Evolutionary conservation across 2,329 filamentous ascomycete genomes (phyloP).

Genomic region (Botrytis hyacinthi): DNA sequence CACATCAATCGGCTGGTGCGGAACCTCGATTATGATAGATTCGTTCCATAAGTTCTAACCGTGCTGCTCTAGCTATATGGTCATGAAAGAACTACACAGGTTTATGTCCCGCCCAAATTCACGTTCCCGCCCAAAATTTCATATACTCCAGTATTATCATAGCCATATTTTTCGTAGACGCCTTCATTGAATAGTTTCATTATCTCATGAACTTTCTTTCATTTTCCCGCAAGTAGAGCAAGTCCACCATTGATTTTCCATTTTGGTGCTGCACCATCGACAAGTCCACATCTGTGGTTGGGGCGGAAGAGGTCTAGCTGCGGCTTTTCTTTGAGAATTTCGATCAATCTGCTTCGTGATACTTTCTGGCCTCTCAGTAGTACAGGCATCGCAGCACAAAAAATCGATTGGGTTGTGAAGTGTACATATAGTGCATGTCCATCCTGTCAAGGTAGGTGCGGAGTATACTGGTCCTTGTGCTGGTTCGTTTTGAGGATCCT

Average conservation of each 20-base stretch:
- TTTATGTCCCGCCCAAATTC: background rate
- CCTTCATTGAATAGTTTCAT: background rate
- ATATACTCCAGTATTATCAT: background rate
- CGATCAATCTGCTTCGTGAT: conserved; percentile 32
- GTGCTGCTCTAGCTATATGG: conserved; percentile 3
- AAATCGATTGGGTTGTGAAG: conserved; percentile 52
- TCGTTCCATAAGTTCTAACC: background rate
- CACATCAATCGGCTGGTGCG: background rate
- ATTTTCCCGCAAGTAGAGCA: conserved; percentile 55
- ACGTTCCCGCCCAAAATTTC: background rate
- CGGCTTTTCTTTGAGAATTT: conserved; percentile 14
- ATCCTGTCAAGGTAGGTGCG: conserved; percentile 44
- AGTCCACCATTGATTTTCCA: conserved; percentile 57
- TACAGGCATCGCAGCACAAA: conserved; percentile 58
- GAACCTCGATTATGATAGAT: background rate
- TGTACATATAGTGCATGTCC: conserved; percentile 57
- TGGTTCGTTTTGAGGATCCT: conserved; percentile 16
- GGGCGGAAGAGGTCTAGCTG: conserved; percentile 22
- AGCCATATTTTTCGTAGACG: background rate
- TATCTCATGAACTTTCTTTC: conserved; percentile 48
- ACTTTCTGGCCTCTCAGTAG: conserved; percentile 43
- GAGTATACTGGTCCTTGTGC: conserved; percentile 15
- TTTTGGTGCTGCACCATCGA: conserved; percentile 48
- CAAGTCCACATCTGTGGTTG: conserved; percentile 48
- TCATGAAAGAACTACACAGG: background rate